A percentile compares a stretch with the other conserved stretches of the same genome.
Conservation (phyloP, 73 alveolate genomes). For the Paramecium primaurelia region DNA sequence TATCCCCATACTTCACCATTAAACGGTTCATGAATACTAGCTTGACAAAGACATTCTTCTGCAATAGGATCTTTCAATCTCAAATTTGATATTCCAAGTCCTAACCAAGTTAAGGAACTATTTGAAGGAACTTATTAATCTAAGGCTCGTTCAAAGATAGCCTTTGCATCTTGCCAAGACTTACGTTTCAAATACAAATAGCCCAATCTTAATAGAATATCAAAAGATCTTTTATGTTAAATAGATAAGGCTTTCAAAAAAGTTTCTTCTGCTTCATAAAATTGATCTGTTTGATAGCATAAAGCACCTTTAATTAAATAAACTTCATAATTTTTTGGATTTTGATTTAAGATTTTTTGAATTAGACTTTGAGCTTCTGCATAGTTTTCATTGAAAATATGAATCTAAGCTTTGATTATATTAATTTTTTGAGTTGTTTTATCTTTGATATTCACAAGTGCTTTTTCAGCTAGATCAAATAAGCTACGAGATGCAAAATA, state of each 20-base stretch:
- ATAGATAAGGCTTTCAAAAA: constrained; percentile 51
- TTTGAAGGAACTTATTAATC: constrained; percentile 76
- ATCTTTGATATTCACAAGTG: constrained; percentile 16
- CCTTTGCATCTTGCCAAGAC: constrained; percentile 88
- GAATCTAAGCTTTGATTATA: constrained; percentile 39
- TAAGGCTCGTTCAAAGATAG: constrained; percentile 82
- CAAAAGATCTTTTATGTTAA: background rate
- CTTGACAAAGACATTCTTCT: constrained; percentile 58
- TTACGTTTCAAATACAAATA: constrained; percentile 76
- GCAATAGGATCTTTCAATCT: constrained; percentile 80
- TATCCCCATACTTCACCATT: constrained; percentile 65
- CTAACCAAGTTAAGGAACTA: constrained; percentile 86
- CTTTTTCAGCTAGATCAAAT: constrained; percentile 64
- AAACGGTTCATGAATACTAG: constrained; percentile 59
- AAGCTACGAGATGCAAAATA: constrained; percentile 64
- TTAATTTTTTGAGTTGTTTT: constrained; percentile 29
- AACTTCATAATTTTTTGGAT: constrained; percentile 52
- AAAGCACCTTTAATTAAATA: constrained; percentile 48
- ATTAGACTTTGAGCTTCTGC: background rate
- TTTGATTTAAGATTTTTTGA: background rate
- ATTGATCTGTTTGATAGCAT: constrained; percentile 46
- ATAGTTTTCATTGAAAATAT: constrained; percentile 48
- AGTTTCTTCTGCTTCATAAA: constrained; percentile 61
- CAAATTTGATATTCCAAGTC: constrained; percentile 90
- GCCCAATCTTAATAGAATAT: constrained; percentile 86